Conservation (phyloP, 148 eudicot genomes). For the Camellia granthamiana region DNA sequence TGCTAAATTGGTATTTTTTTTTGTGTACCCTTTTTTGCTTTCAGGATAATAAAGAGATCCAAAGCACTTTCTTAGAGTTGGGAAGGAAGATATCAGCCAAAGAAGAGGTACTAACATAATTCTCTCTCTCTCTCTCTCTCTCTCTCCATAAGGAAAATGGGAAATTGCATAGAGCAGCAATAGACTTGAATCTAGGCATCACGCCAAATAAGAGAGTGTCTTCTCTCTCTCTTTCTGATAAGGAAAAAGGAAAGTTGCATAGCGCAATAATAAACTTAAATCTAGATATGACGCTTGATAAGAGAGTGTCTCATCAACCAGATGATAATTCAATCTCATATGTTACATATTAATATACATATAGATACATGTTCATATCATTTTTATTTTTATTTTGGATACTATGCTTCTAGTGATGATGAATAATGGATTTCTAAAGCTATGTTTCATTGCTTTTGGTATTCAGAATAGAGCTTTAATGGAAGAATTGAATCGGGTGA, state of each 20-base stretch:
- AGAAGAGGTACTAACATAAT: slow-evolving; percentile 32
- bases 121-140: neutral
- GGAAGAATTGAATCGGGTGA: slow-evolving; percentile 72
- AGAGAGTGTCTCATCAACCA: neutral
- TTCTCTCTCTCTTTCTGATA: too few species aligned
- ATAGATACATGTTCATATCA: too few species aligned
- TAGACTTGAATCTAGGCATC: too few species aligned
- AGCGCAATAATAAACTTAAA: too few species aligned
- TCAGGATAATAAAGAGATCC: slow-evolving; percentile 35
- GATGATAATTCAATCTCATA: neutral
- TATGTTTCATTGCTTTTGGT: neutral
- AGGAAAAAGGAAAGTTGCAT: too few species aligned
- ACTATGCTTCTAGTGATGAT: neutral
- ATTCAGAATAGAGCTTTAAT: slow-evolving; percentile 44
- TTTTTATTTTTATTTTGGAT: too few species aligned
- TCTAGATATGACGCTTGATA: too few species aligned
- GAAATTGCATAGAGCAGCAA: too few species aligned
- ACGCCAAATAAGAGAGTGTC: too few species aligned
- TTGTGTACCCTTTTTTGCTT: neutral
- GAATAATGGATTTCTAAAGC: neutral
- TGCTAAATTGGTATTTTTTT: neutral
- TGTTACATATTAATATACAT: too few species aligned
- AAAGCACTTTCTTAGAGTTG: slow-evolving; percentile 36
- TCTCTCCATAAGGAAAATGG: too few species aligned
- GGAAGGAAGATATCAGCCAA: slow-evolving; percentile 27